Evolutionary conservation across 805 yeast species (phyloP).

Genomic region (Kluyveromyces nonfermentans): DNA sequence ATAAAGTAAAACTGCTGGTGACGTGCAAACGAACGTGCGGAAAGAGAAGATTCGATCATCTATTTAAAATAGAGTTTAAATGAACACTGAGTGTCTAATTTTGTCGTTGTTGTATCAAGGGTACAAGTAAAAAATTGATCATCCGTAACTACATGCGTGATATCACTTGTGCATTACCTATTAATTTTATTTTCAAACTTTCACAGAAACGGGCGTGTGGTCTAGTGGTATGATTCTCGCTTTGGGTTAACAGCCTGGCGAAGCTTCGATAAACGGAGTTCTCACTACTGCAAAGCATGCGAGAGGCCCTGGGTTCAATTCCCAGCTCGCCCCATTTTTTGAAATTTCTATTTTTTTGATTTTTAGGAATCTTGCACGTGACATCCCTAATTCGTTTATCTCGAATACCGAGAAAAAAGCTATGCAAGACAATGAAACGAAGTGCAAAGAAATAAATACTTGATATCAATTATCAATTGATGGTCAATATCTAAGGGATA

Average conservation of each 20-base stretch:
- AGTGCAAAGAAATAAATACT: no score
- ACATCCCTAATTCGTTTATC: not conserved
- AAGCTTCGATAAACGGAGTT: constrained; percentile 12
- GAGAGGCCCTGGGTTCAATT: constrained; percentile 52
- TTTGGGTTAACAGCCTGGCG: constrained; percentile 30
- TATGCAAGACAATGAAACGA: not conserved
- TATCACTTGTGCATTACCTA: no score
- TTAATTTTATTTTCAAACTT: no score
- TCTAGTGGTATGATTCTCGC: constrained; percentile 51
- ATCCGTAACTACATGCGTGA: no score
- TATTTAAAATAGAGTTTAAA: no score
- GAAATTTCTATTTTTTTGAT: not conserved
- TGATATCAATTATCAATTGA: no score
- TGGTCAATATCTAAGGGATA: not conserved
- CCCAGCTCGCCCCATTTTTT: constrained; percentile 33
- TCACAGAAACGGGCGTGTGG: constrained; percentile 32
- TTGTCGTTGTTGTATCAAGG: no score
- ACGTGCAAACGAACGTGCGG: no score
- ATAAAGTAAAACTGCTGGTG: no score
- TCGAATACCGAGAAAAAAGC: not conserved
- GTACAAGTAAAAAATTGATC: no score
- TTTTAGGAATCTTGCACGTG: not conserved
- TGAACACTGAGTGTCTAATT: no score
- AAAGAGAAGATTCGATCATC: no score
- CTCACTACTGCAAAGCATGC: constrained; percentile 25